These are phyloP conservation scores for Microsporum audouinii DNA, from an alignment of 2,329 filamentous ascomycete genomes.

Conservation along the genomic window DNA sequence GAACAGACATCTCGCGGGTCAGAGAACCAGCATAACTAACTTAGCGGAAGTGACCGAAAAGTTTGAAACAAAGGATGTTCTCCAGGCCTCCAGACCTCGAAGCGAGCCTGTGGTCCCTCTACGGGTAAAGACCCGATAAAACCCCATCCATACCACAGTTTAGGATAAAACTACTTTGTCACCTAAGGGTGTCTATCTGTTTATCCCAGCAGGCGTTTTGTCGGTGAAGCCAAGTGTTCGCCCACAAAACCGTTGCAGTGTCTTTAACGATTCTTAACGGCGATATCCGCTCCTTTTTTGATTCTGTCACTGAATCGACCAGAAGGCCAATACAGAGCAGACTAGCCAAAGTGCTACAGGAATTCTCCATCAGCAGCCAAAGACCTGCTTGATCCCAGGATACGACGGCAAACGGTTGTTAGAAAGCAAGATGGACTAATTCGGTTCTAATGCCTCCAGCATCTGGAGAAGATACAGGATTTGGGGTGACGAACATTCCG, in stretches of 20 bases:
- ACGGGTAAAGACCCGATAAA: background rate
- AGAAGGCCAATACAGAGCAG: constrained; percentile 48
- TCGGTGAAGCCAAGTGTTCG: background rate
- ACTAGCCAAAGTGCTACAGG: constrained; percentile 50
- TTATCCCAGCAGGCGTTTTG: background rate
- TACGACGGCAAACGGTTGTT: constrained; percentile 40
- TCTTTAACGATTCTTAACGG: constrained; percentile 50
- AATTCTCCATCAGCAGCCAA: constrained; percentile 48
- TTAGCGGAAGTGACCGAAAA: background rate
- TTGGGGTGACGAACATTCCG: constrained; percentile 51
- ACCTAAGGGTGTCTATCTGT: background rate
- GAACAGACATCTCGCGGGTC: background rate
- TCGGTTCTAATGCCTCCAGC: constrained; percentile 59
- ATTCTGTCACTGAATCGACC: constrained; percentile 42
- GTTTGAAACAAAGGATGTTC: background rate
- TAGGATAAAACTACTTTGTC: background rate
- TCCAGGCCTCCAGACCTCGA: background rate
- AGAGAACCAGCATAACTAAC: background rate
- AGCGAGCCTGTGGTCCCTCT: background rate
- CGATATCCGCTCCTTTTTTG: constrained; percentile 41
- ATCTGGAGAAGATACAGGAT: constrained; percentile 47
- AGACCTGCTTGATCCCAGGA: background rate
- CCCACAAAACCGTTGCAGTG: constrained; percentile 32
- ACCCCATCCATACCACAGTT: background rate
- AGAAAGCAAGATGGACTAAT: constrained; percentile 48